Evolutionary conservation across 169 alveolate species (phyloP).

Genomic region (Plasmodium vivax): DNA sequence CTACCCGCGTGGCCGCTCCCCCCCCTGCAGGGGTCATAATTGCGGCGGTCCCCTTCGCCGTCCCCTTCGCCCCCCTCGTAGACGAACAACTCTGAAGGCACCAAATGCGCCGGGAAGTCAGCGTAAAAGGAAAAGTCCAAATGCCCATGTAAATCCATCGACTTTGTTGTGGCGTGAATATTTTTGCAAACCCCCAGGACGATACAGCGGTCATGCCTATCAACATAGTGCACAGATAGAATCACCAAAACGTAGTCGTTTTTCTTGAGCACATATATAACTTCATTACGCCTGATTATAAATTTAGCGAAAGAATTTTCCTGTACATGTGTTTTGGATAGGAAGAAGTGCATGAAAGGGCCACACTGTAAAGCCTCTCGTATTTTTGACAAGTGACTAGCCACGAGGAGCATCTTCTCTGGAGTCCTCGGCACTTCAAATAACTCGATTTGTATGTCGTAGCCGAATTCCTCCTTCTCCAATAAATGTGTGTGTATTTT

Average conservation of each 20-base stretch:
- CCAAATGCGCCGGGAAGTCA: conserved; percentile 55
- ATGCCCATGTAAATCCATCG: conserved; percentile 63
- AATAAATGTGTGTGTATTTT: conserved; percentile 65
- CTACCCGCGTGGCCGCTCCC: not conserved
- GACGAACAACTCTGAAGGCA: conserved; percentile 36
- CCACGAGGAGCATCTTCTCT: not conserved
- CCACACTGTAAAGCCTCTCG: conserved; percentile 72
- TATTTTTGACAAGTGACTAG: conserved; percentile 67
- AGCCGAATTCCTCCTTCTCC: conserved; percentile 69
- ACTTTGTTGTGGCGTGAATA: conserved; percentile 37
- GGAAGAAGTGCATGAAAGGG: conserved; percentile 64
- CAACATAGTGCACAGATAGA: conserved; percentile 48
- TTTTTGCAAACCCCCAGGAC: conserved; percentile 64
- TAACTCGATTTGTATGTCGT: conserved; percentile 64
- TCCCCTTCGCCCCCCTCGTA: not conserved
- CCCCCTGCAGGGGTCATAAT: not conserved
- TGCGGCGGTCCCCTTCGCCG: not conserved
- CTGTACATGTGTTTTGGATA: conserved; percentile 17
- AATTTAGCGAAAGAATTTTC: conserved; percentile 64
- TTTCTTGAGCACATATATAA: conserved; percentile 32
- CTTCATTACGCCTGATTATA: conserved; percentile 62
- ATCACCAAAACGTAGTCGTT: conserved; percentile 19
- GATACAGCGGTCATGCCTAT: conserved; percentile 35
- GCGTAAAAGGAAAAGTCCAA: conserved; percentile 68
- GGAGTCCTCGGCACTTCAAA: conserved; percentile 67